Conservation (phyloP, 2,329 filamentous ascomycete species). For the Trichoderma breve region DNA sequence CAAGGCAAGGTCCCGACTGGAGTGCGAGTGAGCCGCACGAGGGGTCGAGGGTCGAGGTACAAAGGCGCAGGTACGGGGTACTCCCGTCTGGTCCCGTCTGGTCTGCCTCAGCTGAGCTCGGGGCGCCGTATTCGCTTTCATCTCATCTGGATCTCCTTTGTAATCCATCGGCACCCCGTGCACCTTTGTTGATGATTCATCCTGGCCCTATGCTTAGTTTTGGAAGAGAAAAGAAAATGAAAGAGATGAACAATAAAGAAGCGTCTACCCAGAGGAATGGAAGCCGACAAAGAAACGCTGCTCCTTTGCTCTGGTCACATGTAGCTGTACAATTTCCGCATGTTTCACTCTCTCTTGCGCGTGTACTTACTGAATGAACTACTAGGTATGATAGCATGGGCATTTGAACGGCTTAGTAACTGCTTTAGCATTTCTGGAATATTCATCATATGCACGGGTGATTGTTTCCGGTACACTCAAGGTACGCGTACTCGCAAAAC, state of each 20-base stretch:
- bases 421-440: background rate
- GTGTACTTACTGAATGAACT: background rate
- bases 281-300: background rate
- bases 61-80: background rate
- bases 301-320: background rate
- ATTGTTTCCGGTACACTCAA: background rate
- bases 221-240: background rate
- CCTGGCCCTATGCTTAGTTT: background rate
- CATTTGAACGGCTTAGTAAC: background rate
- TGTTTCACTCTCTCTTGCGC: background rate
- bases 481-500: background rate
- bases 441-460: background rate
- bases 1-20: background rate
- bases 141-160: background rate
- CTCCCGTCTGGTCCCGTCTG: background rate
- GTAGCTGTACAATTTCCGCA: background rate
- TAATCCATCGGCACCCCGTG: background rate
- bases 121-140: slow-evolving; percentile 9
- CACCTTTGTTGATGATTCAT: background rate
- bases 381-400: too few species aligned
- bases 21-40: background rate
- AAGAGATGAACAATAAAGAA: background rate
- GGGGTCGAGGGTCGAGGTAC: background rate
- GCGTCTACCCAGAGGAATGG: background rate
- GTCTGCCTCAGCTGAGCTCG: background rate